A percentile compares a stretch with the other conserved stretches of the same genome.
phyloP scores from a whole-genome alignment of 345 rosid genomes.

The Aegle marmelos region DNA sequence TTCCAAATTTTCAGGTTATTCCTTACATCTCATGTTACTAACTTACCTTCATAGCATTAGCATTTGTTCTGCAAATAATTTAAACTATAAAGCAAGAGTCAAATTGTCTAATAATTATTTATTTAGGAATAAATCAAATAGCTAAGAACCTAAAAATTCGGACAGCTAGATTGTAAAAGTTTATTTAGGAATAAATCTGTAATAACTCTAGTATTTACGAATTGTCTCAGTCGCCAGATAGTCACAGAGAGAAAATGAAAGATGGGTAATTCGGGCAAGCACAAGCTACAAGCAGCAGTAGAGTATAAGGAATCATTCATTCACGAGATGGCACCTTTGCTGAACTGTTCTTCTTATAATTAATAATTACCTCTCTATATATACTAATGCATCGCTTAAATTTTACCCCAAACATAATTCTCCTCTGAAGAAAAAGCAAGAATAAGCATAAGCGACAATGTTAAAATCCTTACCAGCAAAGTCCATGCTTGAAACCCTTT shows the following conservation, averaged over 20 bases:
- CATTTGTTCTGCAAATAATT: neutral
- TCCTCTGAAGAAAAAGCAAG: neutral
- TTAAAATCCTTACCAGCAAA: neutral
- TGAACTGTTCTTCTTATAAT: neutral
- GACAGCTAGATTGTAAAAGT: neutral
- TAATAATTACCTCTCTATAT: neutral
- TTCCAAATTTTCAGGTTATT: neutral
- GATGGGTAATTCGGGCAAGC: constrained; percentile 1
- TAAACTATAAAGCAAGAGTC: neutral
- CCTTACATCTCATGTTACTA: neutral
- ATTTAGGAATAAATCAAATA: no score
- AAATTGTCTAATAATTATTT: no score
- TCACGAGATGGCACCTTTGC: neutral
- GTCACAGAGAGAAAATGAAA: neutral
- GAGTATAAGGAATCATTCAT: neutral
- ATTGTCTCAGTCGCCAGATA: neutral
- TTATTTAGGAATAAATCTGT: no score
- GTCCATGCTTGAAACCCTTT: no score
- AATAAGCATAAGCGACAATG: neutral
- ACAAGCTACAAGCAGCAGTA: neutral
- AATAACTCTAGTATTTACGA: neutral
- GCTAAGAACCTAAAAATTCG: neutral
- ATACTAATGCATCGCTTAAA: neutral
- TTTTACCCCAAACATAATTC: neutral
- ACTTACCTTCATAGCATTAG: neutral